Conservation (phyloP, 2,329 filamentous ascomycete species). For the Verticillium nubilum region DNA sequence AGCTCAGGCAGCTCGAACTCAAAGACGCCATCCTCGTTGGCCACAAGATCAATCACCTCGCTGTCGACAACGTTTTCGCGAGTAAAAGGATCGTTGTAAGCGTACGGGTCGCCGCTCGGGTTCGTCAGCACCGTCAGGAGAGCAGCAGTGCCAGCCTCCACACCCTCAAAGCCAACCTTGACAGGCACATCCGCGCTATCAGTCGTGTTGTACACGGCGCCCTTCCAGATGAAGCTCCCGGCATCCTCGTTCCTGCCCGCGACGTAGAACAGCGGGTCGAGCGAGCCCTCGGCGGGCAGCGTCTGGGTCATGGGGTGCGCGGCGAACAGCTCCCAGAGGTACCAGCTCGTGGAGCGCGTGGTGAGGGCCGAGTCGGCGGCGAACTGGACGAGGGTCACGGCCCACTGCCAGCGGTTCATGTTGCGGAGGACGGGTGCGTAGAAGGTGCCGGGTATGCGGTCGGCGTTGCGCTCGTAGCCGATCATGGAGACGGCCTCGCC, state of each 20-base stretch:
- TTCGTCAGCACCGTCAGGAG: slow-evolving; percentile 41
- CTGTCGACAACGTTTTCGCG: slow-evolving; percentile 45
- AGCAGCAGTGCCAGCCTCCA: slow-evolving; percentile 30
- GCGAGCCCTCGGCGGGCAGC: slow-evolving; percentile 34
- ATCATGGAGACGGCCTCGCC: slow-evolving; percentile 61
- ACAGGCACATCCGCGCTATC: slow-evolving; percentile 37
- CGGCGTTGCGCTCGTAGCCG: slow-evolving; percentile 59
- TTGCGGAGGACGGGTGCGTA: slow-evolving; percentile 46
- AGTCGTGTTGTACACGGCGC: slow-evolving; percentile 47
- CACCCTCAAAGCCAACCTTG: slow-evolving; percentile 37
- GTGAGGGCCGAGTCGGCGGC: slow-evolving; percentile 42
- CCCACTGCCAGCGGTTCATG: slow-evolving; percentile 45
- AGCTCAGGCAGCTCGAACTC: slow-evolving; percentile 47
- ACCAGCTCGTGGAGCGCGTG: slow-evolving; percentile 44
- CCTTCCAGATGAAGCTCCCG: slow-evolving; percentile 42
- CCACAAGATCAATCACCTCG: slow-evolving; percentile 29
- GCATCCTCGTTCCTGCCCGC: slow-evolving; percentile 37
- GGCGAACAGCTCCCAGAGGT: slow-evolving; percentile 43
- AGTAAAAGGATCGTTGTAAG: slow-evolving; percentile 35
- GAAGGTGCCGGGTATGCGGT: slow-evolving; percentile 48
- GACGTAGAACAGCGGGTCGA: slow-evolving; percentile 44
- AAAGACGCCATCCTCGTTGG: slow-evolving; percentile 40
- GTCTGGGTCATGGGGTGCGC: slow-evolving; percentile 39
- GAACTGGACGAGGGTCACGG: slow-evolving; percentile 44
- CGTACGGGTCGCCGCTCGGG: slow-evolving; percentile 31